Evolutionary conservation across 805 yeast genomes (phyloP).

Genomic region (Candida succiphila): DNA sequence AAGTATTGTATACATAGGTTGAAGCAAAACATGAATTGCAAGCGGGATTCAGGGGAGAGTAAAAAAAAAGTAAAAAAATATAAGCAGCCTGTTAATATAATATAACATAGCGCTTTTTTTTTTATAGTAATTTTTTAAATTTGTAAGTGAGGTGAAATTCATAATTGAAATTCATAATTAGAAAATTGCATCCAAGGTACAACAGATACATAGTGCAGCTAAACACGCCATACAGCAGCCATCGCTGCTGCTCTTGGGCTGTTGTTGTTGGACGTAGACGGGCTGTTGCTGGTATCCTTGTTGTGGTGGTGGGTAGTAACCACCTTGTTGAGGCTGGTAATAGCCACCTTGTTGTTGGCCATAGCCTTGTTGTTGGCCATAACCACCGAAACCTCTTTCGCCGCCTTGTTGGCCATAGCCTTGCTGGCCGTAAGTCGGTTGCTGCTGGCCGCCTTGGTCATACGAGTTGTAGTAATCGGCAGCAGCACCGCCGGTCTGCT

Average conservation of each 20-base stretch:
- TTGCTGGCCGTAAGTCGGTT: slow-evolving; percentile 1
- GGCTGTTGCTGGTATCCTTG: slow-evolving; percentile 35
- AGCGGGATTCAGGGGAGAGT: background rate
- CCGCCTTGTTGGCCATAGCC: background rate
- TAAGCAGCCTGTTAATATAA: background rate
- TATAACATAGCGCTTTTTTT: background rate
- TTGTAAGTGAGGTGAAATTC: background rate
- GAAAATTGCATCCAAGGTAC: slow-evolving; percentile 41
- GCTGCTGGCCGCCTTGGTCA: background rate
- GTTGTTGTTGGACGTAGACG: slow-evolving; percentile 44
- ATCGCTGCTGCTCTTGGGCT: slow-evolving; percentile 24
- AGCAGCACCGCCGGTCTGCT: slow-evolving; percentile 4
- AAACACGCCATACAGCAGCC: slow-evolving; percentile 44
- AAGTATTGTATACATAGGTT: slow-evolving; percentile 6
- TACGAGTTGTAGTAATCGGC: slow-evolving; percentile 7
- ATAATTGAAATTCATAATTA: slow-evolving; percentile 11
- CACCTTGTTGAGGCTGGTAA: slow-evolving; percentile 13
- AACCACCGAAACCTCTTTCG: background rate
- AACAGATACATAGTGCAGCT: slow-evolving; percentile 46
- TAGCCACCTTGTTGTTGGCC: slow-evolving; percentile 1
- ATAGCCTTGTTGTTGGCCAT: background rate
- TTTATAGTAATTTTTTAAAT: background rate
- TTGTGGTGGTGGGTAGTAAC: slow-evolving; percentile 2
- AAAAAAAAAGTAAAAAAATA: background rate
- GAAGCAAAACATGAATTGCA: slow-evolving; percentile 15